Evolutionary conservation across 768 basidiomycete species (phyloP).

Genomic region (Amanita brunnescens): DNA sequence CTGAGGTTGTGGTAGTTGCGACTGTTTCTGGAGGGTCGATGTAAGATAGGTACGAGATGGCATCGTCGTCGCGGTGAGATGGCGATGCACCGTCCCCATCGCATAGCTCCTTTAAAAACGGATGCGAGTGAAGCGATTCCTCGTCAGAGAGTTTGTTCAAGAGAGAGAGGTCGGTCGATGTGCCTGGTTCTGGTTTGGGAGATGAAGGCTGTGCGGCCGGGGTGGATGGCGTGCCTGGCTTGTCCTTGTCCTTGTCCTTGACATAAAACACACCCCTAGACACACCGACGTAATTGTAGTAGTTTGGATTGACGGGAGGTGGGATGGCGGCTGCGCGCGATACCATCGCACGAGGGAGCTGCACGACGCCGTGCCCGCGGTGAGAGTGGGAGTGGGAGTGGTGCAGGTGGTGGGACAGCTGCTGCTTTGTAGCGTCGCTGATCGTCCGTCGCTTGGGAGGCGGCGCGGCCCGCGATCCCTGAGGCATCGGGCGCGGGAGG

Average conservation of each 20-base stretch:
- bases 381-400: background rate
- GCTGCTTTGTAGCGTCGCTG: background rate
- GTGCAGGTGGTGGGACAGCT: background rate
- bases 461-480: background rate
- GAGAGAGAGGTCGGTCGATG: too few relatives aligned
- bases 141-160: background rate
- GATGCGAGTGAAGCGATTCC: background rate
- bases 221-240: background rate
- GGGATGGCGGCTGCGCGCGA: slow-evolving; percentile 1
- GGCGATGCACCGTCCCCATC: background rate
- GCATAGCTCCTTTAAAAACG: background rate
- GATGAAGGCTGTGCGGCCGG: background rate
- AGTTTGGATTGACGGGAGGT: background rate
- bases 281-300: background rate
- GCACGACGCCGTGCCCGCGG: background rate
- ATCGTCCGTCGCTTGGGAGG: background rate
- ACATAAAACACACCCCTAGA: background rate
- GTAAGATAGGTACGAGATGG: slow-evolving; percentile 4
- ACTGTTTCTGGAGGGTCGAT: background rate
- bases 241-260: background rate
- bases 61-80: background rate
- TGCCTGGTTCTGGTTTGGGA: too few relatives aligned
- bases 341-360: slow-evolving; percentile 1
- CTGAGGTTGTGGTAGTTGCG: background rate
- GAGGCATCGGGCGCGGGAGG: background rate